Percentiles rank a stretch among this genome's conserved stretches.
Conservation (phyloP, 1,139 yeast genomes). For the Blastobotrys capitulatus region DNA sequence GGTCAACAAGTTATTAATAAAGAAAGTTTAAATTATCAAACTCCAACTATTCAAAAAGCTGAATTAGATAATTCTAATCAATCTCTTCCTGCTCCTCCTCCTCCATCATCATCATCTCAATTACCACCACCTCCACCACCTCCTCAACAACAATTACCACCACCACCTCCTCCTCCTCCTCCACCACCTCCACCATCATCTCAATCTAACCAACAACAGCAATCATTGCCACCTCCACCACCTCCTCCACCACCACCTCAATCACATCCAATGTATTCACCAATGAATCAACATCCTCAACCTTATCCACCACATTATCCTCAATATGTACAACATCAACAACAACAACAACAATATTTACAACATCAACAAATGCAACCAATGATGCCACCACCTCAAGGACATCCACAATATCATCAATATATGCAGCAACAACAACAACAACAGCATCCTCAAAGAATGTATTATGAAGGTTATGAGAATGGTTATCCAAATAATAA, state of each 20-base stretch:
- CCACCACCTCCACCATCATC: conserved; percentile 8
- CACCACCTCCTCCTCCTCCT: conserved; percentile 9
- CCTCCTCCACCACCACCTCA: conserved; percentile 7
- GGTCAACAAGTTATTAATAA: neutral
- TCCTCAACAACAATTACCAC: neutral
- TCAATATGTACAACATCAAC: neutral
- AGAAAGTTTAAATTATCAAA: neutral
- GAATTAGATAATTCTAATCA: neutral
- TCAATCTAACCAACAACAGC: conserved; percentile 9
- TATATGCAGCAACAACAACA: neutral
- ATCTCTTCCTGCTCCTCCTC: neutral
- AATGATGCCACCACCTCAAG: neutral
- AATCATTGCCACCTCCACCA: neutral
- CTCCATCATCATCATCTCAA: neutral
- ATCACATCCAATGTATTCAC: neutral
- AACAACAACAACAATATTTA: neutral
- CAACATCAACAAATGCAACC: neutral
- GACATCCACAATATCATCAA: conserved; percentile 1
- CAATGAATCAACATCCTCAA: neutral
- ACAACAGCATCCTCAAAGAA: neutral
- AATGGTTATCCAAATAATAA: no score
- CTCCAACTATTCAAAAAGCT: conserved; percentile 6
- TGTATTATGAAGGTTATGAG: neutral
- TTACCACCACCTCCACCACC: neutral
- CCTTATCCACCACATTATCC: neutral